phyloP scores from a whole-genome alignment of 1,139 yeast genomes.

The Ogataea hybrid region DNA sequence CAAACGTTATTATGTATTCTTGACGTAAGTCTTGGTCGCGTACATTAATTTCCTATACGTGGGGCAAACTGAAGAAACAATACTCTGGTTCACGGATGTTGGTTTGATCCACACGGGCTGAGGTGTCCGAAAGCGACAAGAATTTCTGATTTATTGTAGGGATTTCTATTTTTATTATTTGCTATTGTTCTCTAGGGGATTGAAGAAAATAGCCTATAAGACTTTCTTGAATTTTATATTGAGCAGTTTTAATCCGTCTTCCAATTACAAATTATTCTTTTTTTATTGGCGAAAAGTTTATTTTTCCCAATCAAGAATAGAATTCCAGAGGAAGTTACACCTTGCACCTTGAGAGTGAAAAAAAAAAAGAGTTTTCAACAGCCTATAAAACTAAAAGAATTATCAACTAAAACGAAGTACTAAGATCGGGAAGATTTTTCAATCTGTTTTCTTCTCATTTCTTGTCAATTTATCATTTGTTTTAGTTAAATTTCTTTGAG shows the following conservation, averaged over 20 bases:
- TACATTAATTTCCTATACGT: neutral
- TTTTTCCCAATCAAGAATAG: conserved; percentile 2
- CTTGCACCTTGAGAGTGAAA: conserved; percentile 6
- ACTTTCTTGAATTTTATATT: neutral
- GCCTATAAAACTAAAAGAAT: conserved; percentile 11
- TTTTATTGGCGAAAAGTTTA: conserved; percentile 2
- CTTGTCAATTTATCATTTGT: neutral
- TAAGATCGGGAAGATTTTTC: neutral
- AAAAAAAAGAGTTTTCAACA: conserved; percentile 4
- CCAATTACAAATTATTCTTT: conserved; percentile 1
- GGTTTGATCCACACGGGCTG: neutral
- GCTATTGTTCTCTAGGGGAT: neutral
- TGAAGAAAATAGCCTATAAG: neutral
- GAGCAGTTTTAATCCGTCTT: neutral
- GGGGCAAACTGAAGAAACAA: neutral
- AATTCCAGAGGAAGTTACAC: conserved; percentile 5
- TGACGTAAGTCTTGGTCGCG: neutral
- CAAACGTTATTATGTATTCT: neutral
- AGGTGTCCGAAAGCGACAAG: too few species aligned
- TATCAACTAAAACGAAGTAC: conserved; percentile 4
- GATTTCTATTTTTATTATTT: neutral
- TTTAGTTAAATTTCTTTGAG: neutral
- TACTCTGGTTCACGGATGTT: neutral
- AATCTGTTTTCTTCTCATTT: neutral
- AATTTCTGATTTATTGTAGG: neutral